Percentiles rank a stretch among this genome's conserved stretches.
Conservation (phyloP, 371 early-diverging fungal genomes). For the Thermomucor indicae-seudaticae region DNA sequence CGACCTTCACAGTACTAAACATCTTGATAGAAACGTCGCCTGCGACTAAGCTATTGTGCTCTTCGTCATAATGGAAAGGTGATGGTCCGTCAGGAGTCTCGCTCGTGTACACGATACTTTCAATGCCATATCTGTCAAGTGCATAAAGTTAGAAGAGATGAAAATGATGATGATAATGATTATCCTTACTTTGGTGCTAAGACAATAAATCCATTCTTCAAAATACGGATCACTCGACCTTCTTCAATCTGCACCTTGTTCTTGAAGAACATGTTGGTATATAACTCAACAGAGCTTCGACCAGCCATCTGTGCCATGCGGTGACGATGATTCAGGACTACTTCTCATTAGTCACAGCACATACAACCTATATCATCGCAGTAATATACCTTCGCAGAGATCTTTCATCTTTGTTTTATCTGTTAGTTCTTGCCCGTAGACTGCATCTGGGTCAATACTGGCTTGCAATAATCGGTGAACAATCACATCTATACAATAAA, state of each 20-base stretch:
- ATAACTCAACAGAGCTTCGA: slow-evolving; percentile 91
- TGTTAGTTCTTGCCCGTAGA: slow-evolving; percentile 67
- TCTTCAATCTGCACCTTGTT: slow-evolving; percentile 79
- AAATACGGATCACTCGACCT: slow-evolving; percentile 86
- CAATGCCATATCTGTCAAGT: slow-evolving; percentile 75
- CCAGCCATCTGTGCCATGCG: slow-evolving; percentile 95
- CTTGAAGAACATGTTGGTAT: slow-evolving; percentile 91
- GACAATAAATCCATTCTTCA: slow-evolving; percentile 92
- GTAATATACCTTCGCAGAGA: slow-evolving; percentile 65
- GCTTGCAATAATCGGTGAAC: slow-evolving; percentile 92
- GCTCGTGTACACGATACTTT: slow-evolving; percentile 79
- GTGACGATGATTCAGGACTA: slow-evolving; percentile 91
- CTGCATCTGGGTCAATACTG: slow-evolving; percentile 60
- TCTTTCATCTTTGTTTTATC: slow-evolving; percentile 79
- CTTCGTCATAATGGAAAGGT: slow-evolving; percentile 28
- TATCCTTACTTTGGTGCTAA: slow-evolving; percentile 73
- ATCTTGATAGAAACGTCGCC: slow-evolving; percentile 55
- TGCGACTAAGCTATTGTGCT: slow-evolving; percentile 29
- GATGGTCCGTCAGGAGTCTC: slow-evolving; percentile 18
- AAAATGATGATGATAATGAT: slow-evolving; percentile 8
- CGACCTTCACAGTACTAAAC: slow-evolving; percentile 75
- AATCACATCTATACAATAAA: slow-evolving; percentile 69
- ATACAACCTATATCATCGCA: neutral
- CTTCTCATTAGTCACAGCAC: neutral
- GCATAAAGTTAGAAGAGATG: neutral